phyloP scores from a whole-genome alignment of 2,329 filamentous ascomycete species.

The Coniochaeta prunicola region DNA sequence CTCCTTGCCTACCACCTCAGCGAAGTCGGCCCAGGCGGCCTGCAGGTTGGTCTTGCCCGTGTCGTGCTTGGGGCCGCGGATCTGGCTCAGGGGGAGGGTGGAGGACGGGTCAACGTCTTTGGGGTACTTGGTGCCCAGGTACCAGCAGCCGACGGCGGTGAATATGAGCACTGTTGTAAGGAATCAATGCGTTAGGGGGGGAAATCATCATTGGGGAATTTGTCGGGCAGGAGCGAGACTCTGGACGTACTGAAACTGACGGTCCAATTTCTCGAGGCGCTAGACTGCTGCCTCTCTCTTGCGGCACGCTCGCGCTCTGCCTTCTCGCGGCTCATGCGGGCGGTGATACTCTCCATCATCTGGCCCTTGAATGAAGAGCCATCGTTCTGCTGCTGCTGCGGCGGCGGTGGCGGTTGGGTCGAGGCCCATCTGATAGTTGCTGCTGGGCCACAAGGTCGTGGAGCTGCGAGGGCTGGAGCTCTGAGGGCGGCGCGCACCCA shows the following conservation, averaged over 20 bases:
- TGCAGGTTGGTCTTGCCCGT: slow-evolving; percentile 56
- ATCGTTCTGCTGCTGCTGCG: slow-evolving; percentile 1
- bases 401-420: slow-evolving; percentile 5
- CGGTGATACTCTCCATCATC: slow-evolving; percentile 44
- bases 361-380: slow-evolving; percentile 40
- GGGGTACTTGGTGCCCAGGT: slow-evolving; percentile 48
- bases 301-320: slow-evolving; percentile 37
- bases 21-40: slow-evolving; percentile 64
- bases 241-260: slow-evolving; percentile 36
- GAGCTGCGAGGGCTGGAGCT: slow-evolving; percentile 5
- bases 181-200: not conserved
- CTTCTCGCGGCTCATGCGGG: slow-evolving; percentile 40
- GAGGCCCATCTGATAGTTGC: slow-evolving; percentile 8
- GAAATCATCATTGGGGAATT: slow-evolving; percentile 5
- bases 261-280: slow-evolving; percentile 32
- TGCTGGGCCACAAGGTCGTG: slow-evolving; percentile 6
- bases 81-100: slow-evolving; percentile 49
- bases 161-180: slow-evolving; percentile 39
- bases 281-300: slow-evolving; percentile 27
- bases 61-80: slow-evolving; percentile 47
- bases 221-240: not conserved
- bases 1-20: slow-evolving; percentile 54
- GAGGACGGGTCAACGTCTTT: slow-evolving; percentile 44
- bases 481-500: slow-evolving; percentile 7
- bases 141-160: slow-evolving; percentile 47